Evolutionary conservation across 2,329 filamentous ascomycete genomes (phyloP), one percentile per base, ranked within the genome.

Genomic region (Cladophialophora exuberans): DNA sequence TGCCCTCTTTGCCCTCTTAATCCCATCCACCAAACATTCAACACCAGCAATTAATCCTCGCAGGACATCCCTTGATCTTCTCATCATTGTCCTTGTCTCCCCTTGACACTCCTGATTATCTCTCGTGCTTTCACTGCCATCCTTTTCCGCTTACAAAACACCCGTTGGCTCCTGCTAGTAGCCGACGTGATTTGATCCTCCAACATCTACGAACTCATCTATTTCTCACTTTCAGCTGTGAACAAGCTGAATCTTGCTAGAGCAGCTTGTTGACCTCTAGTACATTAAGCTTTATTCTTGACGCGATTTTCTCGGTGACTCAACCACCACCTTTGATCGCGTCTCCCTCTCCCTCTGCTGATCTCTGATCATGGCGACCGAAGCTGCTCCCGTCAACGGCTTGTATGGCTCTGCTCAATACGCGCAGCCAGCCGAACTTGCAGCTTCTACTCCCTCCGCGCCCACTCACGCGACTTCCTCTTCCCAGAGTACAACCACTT

Each of bases 361-460:
- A 43, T 36, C 33, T 45, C 35, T 25, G 30, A 62, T 36, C 13
- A 65, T 65, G 62, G 62, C 62, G 31, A 62, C 55, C 54, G 59
- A 63, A 35, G 52, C 57, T 48, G 42, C 58, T 47, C 49, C 57
- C 33, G 57, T 62, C 47, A 65, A 65, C 43, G 63, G 63, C 47
- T 28, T 65, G 39, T 61, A 64, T 39, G 62, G 56, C 39, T 46
- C 50, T 43, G 52, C 36, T 47, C 62, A 62, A 35, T 65, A 60
- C 44, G 54, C 49, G 31, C 63, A 65, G 52, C 63, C 63, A 28
- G 63, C 60, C 36, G 63, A 65, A 41, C 60, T 65, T 42, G 63
- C 63, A 13, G 63, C 63, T 6, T 65, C 63, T 22, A 59, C 59
- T 26, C 63, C 63, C 9, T 63, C 63, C 57, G 51, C 51, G 18